These are phyloP conservation scores for Babesia caballi DNA, from an alignment of 169 alveolate species.

Conservation along the genomic window DNA sequence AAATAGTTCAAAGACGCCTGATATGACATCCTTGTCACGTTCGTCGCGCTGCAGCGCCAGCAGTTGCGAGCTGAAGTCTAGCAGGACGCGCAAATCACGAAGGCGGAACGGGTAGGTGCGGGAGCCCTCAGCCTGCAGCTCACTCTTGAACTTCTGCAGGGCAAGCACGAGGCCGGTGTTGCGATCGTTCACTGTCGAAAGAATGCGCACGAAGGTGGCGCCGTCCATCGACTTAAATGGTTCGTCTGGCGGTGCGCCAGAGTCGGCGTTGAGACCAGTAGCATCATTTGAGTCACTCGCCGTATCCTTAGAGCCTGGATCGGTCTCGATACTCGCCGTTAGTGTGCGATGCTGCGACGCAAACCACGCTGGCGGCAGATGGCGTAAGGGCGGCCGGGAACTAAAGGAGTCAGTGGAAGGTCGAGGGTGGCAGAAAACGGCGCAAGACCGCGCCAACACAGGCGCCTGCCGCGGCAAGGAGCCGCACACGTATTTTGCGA, in stretches of 20 bases:
- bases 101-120: slow-evolving; percentile 26
- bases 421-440: background rate
- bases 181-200: slow-evolving; percentile 8
- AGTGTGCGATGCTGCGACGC: background rate
- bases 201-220: slow-evolving; percentile 4
- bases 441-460: background rate
- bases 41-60: slow-evolving; percentile 4
- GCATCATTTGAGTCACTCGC: background rate
- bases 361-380: background rate
- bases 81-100: slow-evolving; percentile 20
- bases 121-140: slow-evolving; percentile 14
- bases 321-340: no score
- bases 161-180: background rate
- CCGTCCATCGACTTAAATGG: background rate
- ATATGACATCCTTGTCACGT: background rate
- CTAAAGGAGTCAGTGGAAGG: background rate
- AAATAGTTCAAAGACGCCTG: slow-evolving; percentile 10
- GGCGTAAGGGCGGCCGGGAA: background rate
- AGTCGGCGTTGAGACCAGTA: background rate
- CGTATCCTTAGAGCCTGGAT: no score
- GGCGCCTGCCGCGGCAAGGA: background rate
- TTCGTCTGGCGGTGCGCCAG: background rate
- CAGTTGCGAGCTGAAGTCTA: slow-evolving; percentile 18
- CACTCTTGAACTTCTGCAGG: slow-evolving; percentile 31
- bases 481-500: background rate